A percentile compares a stretch with the other conserved stretches of the same genome.
Conservation (phyloP, 1,284 basidiomycete genomes). For the Cutaneotrichosporon sp. region DNA sequence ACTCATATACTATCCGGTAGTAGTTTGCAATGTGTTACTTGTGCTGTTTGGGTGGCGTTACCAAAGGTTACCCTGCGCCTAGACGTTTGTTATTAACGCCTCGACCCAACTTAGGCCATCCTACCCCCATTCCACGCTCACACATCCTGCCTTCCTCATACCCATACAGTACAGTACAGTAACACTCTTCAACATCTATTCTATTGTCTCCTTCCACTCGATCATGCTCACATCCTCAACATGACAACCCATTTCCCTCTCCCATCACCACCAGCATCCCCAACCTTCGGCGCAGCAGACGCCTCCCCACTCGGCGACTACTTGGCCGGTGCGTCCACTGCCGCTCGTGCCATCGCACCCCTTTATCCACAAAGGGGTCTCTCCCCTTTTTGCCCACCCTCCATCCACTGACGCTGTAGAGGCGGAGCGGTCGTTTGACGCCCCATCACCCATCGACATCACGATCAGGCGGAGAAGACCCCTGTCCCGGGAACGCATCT, state of each 20-base stretch:
- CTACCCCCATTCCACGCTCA: neutral
- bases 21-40: no score
- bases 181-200: neutral
- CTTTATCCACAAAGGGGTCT: neutral
- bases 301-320: slow-evolving; percentile 23
- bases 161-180: neutral
- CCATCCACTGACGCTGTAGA: slow-evolving; percentile 17
- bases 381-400: neutral
- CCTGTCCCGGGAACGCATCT: neutral
- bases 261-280: slow-evolving; percentile 1
- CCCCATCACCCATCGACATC: slow-evolving; percentile 13
- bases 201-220: neutral
- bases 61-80: no score
- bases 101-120: neutral
- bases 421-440: slow-evolving; percentile 24
- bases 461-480: slow-evolving; percentile 3
- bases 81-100: no score
- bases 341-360: slow-evolving; percentile 6
- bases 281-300: neutral
- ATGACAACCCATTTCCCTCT: slow-evolving; percentile 1
- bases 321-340: slow-evolving; percentile 20
- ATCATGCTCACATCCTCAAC: neutral
- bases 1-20: no score
- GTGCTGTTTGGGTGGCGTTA: no score
- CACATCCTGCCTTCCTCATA: neutral